Percentiles rank a stretch among this genome's conserved stretches.
These are phyloP conservation scores for Parachaetomium inaequale DNA, from an alignment of 495 filamentous ascomycete genomes.

Conservation along the genomic window DNA sequence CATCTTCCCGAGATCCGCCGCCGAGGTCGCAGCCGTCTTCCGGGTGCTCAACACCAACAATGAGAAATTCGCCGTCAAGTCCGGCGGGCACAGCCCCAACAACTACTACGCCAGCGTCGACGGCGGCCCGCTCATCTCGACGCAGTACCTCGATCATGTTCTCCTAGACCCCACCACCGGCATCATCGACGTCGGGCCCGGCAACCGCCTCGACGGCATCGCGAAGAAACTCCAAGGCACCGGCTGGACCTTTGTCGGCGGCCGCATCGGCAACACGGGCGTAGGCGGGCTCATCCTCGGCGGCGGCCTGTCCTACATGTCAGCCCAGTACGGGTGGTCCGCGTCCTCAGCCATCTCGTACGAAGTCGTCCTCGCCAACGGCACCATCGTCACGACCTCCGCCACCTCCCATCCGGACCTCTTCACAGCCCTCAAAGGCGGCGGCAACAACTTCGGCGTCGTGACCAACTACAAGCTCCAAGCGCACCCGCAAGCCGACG, in stretches of 20 bases:
- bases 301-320: constrained; percentile 49
- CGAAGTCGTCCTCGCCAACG: constrained; percentile 56
- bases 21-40: constrained; percentile 38
- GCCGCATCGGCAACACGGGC: constrained; percentile 45
- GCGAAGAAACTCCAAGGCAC: constrained; percentile 45
- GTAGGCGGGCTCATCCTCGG: constrained; percentile 44
- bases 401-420: constrained; percentile 39
- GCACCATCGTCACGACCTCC: constrained; percentile 49
- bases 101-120: constrained; percentile 52
- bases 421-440: constrained; percentile 45
- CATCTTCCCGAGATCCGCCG: constrained; percentile 39
- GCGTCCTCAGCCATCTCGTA: constrained; percentile 52
- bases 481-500: constrained; percentile 44
- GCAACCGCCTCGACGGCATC: constrained; percentile 51
- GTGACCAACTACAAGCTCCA: constrained; percentile 50
- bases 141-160: constrained; percentile 44
- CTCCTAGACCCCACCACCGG: constrained; percentile 42
- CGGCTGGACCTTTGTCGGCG: constrained; percentile 48
- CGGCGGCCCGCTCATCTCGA: constrained; percentile 53
- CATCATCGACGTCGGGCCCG: constrained; percentile 47
- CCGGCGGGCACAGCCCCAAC: constrained; percentile 51
- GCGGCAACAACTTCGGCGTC: constrained; percentile 50
- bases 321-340: constrained; percentile 56
- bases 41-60: constrained; percentile 33
- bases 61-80: constrained; percentile 50